phyloP scores from a whole-genome alignment of 306 rosid species.

The Quercus parvula region DNA sequence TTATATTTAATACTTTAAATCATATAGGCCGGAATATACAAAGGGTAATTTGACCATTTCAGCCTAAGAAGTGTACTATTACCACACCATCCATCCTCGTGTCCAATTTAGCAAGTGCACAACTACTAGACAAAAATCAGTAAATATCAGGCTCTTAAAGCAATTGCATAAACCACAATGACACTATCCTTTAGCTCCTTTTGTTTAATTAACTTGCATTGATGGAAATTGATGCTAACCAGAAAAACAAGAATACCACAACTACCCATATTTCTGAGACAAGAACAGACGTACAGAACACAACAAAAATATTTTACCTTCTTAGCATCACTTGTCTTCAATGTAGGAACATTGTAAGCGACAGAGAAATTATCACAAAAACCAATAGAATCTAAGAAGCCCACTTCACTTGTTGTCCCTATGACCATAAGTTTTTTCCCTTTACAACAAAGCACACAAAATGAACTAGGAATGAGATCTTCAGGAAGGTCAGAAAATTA shows the following conservation, averaged over 20 bases:
- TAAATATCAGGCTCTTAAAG: too few species aligned
- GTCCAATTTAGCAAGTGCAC: too few species aligned
- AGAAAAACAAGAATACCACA: conserved; percentile 7
- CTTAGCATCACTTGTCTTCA: conserved; percentile 68
- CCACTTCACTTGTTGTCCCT: conserved; percentile 88
- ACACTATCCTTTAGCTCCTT: background rate
- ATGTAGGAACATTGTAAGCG: conserved; percentile 74
- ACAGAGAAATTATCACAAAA: conserved; percentile 72
- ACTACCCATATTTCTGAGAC: conserved; percentile 1
- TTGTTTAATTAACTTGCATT: background rate
- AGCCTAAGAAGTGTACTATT: too few species aligned
- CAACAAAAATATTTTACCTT: conserved; percentile 50
- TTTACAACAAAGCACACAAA: conserved; percentile 38
- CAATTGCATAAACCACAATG: too few species aligned
- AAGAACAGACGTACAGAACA: conserved; percentile 1
- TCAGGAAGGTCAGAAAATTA: conserved; percentile 15
- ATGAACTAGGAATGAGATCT: conserved; percentile 6
- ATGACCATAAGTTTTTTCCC: conserved; percentile 92
- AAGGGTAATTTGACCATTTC: too few species aligned
- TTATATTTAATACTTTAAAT: too few species aligned
- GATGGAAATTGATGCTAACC: background rate
- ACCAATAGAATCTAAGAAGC: conserved; percentile 81
- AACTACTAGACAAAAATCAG: too few species aligned
- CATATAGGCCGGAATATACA: too few species aligned
- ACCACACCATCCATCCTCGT: too few species aligned